phyloP scores from a whole-genome alignment of 495 filamentous ascomycete genomes.

The Elaphomyces granulatus region DNA sequence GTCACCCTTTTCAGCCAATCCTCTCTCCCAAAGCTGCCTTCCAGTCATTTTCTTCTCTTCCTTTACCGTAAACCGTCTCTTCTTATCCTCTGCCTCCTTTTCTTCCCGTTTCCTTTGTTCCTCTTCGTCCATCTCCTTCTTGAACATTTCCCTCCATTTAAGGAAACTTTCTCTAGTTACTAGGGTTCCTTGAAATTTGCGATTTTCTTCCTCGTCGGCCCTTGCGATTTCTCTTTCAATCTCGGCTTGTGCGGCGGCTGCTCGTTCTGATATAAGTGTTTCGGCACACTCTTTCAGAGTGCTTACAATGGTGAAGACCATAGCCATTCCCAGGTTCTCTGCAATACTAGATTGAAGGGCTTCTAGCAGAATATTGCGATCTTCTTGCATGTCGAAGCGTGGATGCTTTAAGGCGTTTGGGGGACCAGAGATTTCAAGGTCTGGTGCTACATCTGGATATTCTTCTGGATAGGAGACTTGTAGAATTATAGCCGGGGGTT shows the following conservation, averaged over 20 bases:
- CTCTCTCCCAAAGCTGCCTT: slow-evolving; percentile 71
- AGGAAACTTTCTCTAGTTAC: slow-evolving; percentile 77
- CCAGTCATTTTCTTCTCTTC: slow-evolving; percentile 61
- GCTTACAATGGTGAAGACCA: slow-evolving; percentile 85
- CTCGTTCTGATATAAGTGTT: slow-evolving; percentile 55
- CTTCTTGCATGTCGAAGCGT: slow-evolving; percentile 47
- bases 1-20: slow-evolving; percentile 57
- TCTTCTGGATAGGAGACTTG: slow-evolving; percentile 71
- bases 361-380: slow-evolving; percentile 56
- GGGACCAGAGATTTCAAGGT: slow-evolving; percentile 58
- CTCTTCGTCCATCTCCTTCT: slow-evolving; percentile 61
- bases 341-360: slow-evolving; percentile 55
- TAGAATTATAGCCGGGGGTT: slow-evolving; percentile 46
- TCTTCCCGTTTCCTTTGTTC: slow-evolving; percentile 49
- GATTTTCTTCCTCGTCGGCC: slow-evolving; percentile 82
- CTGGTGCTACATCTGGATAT: slow-evolving; percentile 77
- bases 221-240: slow-evolving; percentile 52
- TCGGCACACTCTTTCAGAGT: slow-evolving; percentile 82
- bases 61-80: slow-evolving; percentile 41
- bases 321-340: slow-evolving; percentile 93
- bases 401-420: slow-evolving; percentile 53
- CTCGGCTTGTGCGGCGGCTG: slow-evolving; percentile 41
- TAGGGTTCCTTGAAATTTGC: slow-evolving; percentile 83
- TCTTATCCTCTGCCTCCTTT: slow-evolving; percentile 62
- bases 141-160: slow-evolving; percentile 67